Base-by-base conservation (phyloP, 441 rosid species). In the Geranium incanum region DNA sequence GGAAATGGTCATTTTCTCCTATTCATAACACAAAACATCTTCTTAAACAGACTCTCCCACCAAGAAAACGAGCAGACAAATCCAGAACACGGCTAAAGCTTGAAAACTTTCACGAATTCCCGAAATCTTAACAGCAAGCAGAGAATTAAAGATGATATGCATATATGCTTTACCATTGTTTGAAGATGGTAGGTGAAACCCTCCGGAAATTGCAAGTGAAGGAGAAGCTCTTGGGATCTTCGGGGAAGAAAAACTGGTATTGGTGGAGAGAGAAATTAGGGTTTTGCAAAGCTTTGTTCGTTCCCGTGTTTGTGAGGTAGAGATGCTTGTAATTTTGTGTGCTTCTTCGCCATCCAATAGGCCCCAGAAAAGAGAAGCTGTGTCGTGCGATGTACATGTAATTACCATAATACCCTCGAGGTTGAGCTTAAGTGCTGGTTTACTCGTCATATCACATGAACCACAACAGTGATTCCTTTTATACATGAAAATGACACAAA, bases 221-320 rank as follows among this genome's bases (percentile, higher is more conserved):
- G 6, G 65, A 5, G 65, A 21, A 19, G 36, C 65, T 60, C 7
- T 7, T 8, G 33, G 28, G 65, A 60, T 19, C 36, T 60, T 52
- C 60, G 2, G 6, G 60, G 60, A 15, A 5, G 6, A 5, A 60
- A 60, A 28, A 28, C 1, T 7, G 7, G 36, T 6, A 19, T 21
- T 6, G 33, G 18, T 60, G 6, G 19, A 60, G 65, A 60, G 23
- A 8, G 28, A 60, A 60, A 60, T 60, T 60, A 60, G 65, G 65
- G 65, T 60, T 60, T 60, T 60, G 65, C 65, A 60, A 8, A 60
- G 65, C 36, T 60, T 21, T 28, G 33, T 28, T 28, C 33, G 11
- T 60, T 60, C 65, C 8, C 16, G 12, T 60, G 52, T 45, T 9
- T 11, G 52, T 45, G 52, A 45, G 52, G 52, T 11, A 45, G 52